A percentile compares a stretch with the other conserved stretches of the same genome.
Conservation (phyloP, 2,329 filamentous ascomycete species). For the Penicillium sumatraense region DNA sequence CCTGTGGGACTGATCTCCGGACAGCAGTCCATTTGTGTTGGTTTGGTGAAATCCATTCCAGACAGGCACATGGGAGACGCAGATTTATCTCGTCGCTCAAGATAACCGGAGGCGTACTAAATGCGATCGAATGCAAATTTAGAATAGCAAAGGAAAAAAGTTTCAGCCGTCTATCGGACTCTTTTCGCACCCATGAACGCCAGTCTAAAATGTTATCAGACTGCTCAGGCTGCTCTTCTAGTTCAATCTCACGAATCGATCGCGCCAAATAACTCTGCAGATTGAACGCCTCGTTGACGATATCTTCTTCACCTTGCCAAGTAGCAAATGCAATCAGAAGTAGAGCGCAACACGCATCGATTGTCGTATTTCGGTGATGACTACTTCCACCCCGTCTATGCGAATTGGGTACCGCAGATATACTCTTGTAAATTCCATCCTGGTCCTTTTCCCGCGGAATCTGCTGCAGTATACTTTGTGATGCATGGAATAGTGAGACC, state of each 20-base stretch:
- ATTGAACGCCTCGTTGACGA: constrained; percentile 27
- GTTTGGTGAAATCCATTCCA: constrained; percentile 29
- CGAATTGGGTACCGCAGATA: too few species aligned
- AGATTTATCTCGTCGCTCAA: constrained; percentile 32
- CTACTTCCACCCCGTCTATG: neutral
- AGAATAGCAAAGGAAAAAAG: constrained; percentile 32
- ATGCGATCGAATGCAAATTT: constrained; percentile 33
- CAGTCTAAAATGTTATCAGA: constrained; percentile 18
- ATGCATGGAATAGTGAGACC: constrained; percentile 51
- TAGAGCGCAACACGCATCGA: constrained; percentile 14
- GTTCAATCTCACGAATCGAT: constrained; percentile 21
- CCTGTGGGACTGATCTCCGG: constrained; percentile 10
- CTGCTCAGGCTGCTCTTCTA: constrained; percentile 14
- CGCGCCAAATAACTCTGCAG: constrained; percentile 28
- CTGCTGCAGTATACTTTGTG: constrained; percentile 67
- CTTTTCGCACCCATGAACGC: constrained; percentile 28
- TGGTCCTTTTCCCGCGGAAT: constrained; percentile 41
- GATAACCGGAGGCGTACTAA: constrained; percentile 28
- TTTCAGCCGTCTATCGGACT: constrained; percentile 28
- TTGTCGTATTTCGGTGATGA: constrained; percentile 9
- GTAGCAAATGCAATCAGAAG: constrained; percentile 31
- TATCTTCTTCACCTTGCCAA: constrained; percentile 26
- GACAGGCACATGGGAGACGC: constrained; percentile 30
- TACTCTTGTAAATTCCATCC: too few species aligned
- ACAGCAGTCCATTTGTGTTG: constrained; percentile 24